Evolutionary conservation across 306 rosid species (phyloP).

Genomic region (Alnus glutinosa): DNA sequence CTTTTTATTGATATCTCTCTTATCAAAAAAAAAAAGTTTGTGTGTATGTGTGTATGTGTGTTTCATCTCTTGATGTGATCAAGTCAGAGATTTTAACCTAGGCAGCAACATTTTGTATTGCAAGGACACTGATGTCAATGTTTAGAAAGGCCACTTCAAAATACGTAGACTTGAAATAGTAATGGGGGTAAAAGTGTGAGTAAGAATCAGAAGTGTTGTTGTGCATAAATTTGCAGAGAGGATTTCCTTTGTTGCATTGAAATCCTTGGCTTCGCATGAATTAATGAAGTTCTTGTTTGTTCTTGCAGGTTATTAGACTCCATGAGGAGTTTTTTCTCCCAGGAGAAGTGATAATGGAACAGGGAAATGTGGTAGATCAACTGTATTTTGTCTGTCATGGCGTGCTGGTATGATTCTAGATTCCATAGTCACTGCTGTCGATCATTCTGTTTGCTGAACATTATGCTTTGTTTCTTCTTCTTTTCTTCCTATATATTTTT

Average conservation of each 20-base stretch:
- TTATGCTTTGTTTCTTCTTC: constrained; percentile 13
- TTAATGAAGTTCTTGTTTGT: constrained; percentile 23
- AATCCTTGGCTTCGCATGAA: neutral
- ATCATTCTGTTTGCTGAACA: neutral
- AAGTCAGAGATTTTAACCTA: neutral
- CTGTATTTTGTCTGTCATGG: constrained; percentile 93
- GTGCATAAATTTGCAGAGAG: neutral
- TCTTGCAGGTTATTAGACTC: constrained; percentile 69
- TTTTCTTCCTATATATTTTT: neutral
- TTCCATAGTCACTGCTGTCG: constrained; percentile 6
- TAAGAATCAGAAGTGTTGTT: neutral
- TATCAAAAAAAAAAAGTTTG: too few relatives aligned
- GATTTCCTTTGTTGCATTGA: neutral
- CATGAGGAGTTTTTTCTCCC: constrained; percentile 98
- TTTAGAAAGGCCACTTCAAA: neutral
- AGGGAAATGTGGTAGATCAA: constrained; percentile 90
- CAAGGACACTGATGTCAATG: neutral
- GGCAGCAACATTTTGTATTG: neutral
- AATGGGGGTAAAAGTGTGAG: neutral
- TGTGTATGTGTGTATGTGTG: neutral
- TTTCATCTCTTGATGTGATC: neutral
- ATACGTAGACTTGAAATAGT: neutral
- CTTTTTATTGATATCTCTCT: too few relatives aligned
- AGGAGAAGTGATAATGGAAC: constrained; percentile 89
- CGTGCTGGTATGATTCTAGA: constrained; percentile 61